Evolutionary conservation across 441 rosid species (phyloP).

Genomic region (Syzygium malaccense): DNA sequence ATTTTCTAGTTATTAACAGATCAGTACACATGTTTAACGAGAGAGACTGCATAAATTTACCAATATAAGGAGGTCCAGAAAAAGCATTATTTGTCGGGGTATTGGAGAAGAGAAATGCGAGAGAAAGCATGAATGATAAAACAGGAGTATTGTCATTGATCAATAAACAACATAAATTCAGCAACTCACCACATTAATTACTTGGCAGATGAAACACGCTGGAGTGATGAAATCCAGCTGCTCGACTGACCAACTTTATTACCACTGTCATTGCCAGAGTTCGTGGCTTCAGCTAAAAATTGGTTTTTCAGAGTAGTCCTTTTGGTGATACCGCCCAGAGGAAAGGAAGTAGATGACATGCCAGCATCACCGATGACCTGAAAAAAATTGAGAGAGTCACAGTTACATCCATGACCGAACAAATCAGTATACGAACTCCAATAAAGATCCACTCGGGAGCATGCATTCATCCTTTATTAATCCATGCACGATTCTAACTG

Average conservation of each 20-base stretch:
- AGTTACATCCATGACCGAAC: neutral
- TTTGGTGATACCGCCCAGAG: conserved; percentile 59
- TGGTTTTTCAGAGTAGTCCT: conserved; percentile 36
- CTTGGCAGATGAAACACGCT: conserved; percentile 59
- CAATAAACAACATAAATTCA: neutral
- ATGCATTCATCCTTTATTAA: neutral
- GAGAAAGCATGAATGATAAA: conserved; percentile 1
- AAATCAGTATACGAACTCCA: neutral
- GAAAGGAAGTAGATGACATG: conserved; percentile 51
- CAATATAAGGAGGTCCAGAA: neutral
- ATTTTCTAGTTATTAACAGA: conserved; percentile 6
- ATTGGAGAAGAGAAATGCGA: neutral
- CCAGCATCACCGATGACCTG: conserved; percentile 37
- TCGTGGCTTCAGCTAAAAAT: conserved; percentile 36
- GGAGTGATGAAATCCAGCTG: conserved; percentile 75
- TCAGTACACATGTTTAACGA: conserved; percentile 5
- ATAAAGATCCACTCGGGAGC: neutral
- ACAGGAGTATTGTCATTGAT: neutral
- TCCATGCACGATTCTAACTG: neutral
- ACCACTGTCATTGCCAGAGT: conserved; percentile 35
- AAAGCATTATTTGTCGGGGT: neutral
- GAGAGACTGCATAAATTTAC: conserved; percentile 2
- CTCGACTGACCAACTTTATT: conserved; percentile 45
- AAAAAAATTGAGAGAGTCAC: conserved; percentile 1
- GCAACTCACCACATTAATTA: conserved; percentile 37